Base-by-base conservation (phyloP, 1,284 basidiomycete species). In the Leccinum laetum region DNA sequence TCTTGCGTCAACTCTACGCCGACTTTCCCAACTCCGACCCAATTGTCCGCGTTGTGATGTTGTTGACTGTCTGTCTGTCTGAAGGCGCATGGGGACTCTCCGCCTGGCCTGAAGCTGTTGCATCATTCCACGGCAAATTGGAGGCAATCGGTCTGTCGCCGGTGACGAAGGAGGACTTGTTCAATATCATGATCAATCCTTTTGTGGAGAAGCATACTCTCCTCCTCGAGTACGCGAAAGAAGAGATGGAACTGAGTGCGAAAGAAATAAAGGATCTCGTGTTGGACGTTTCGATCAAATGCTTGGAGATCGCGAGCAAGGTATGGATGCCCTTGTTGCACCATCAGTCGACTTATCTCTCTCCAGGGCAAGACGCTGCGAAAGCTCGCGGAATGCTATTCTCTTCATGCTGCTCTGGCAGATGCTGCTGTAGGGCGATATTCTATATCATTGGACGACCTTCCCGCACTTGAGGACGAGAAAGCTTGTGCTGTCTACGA, bases 291-390 rank as follows among this genome's bases (percentile, higher is more conserved):
- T 82, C 84, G 5, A 72, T 80, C 52, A 81, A 79, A 64, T 88
- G 85, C 70, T 76, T 91, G 61, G 86, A 86, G 72, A 80, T 89
- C 59, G 83, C 84, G 35, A 87, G 86, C 81, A 90, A 91, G 81
- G 87, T 88, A 69, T 64, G 78, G 35, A 56, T 32, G 46, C 46
- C 52, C 29, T 21, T 44, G 67, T 37, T 24, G 61, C 35, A 24
- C n/a, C 53, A 61, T 60, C 56, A 29, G 14, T 63, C 61, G 58
- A 58, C 69, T 75, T 2, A 52, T 76, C 61, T 58, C 60, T 59
- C 65, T 46, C 21, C 69, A 89, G 85, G 90, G 90, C 21, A 88
- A 86, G 75, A 84, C 89, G 68, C 73, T 92, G 62, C 82, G 83
- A 71, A 83, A 79, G 67, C 78, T 92, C 32, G 79, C 79, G 18